Percentiles rank a stretch among this genome's conserved stretches.
phyloP scores from a whole-genome alignment of 2,329 filamentous ascomycete species.

The Cladosporium velox region DNA sequence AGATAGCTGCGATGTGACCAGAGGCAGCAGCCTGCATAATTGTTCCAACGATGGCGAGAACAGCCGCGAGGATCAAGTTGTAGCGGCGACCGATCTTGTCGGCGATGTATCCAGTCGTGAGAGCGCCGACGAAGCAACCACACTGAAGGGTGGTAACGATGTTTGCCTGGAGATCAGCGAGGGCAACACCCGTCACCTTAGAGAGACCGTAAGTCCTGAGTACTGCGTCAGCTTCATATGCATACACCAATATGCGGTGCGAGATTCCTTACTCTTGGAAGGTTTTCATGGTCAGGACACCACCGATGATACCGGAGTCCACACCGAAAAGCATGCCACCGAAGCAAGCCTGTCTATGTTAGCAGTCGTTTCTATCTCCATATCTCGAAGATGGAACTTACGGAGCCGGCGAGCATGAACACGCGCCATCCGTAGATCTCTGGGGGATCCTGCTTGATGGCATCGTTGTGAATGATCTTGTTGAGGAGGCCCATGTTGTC shows the following conservation, averaged over 20 bases:
- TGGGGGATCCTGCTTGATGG: slow-evolving; percentile 67
- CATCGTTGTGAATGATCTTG: slow-evolving; percentile 66
- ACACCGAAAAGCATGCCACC: slow-evolving; percentile 69
- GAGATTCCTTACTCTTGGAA: slow-evolving; percentile 53
- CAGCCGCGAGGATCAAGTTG: slow-evolving; percentile 58
- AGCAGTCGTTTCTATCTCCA: slow-evolving; percentile 45
- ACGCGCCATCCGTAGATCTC: slow-evolving; percentile 72
- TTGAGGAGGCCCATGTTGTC: slow-evolving; percentile 48
- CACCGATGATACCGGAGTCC: slow-evolving; percentile 68
- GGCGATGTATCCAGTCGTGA: slow-evolving; percentile 58
- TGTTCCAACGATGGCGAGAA: slow-evolving; percentile 62
- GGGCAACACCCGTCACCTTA: slow-evolving; percentile 38
- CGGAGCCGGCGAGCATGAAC: slow-evolving; percentile 62
- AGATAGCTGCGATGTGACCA: slow-evolving; percentile 63
- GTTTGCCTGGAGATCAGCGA: slow-evolving; percentile 62
- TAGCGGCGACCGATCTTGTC: slow-evolving; percentile 59
- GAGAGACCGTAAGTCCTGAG: slow-evolving; percentile 56
- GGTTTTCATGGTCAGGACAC: slow-evolving; percentile 62
- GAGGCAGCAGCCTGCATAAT: slow-evolving; percentile 64
- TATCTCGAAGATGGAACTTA: slow-evolving; percentile 61
- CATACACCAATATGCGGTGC: too few species aligned
- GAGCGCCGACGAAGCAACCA: slow-evolving; percentile 66
- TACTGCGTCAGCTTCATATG: background rate
- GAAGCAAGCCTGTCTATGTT: slow-evolving; percentile 55
- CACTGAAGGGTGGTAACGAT: slow-evolving; percentile 72